A percentile compares a stretch with the other conserved stretches of the same genome.
Conservation (phyloP, 768 basidiomycete species). For the Chiua virens region DNA sequence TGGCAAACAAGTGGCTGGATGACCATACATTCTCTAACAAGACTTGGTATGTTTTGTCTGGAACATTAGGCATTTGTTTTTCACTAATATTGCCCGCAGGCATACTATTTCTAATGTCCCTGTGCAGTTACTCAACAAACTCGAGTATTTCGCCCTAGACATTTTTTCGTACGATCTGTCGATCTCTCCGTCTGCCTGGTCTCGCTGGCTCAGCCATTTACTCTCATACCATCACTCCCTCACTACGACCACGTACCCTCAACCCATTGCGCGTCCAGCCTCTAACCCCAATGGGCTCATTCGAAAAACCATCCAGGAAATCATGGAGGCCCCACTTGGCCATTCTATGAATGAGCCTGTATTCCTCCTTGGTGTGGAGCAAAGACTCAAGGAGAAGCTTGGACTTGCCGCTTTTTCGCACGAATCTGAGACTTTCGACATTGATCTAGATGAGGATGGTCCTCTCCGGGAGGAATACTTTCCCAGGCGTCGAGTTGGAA, state of each 20-base stretch:
- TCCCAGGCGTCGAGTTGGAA: constrained; percentile 56
- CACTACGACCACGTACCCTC: constrained; percentile 57
- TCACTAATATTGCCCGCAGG: constrained; percentile 41
- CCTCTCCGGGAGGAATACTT: constrained; percentile 81
- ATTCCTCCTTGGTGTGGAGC: constrained; percentile 72
- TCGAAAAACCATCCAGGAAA: constrained; percentile 67
- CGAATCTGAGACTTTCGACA: constrained; percentile 57
- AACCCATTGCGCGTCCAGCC: constrained; percentile 78
- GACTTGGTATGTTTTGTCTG: constrained; percentile 60
- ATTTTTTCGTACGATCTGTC: constrained; percentile 72
- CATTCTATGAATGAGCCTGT: constrained; percentile 49
- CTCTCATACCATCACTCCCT: constrained; percentile 65
- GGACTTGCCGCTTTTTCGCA: constrained; percentile 43
- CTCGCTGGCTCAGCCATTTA: constrained; percentile 67
- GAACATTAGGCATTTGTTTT: background rate
- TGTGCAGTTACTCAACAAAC: constrained; percentile 63
- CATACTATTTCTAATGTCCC: constrained; percentile 79
- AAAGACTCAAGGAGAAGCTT: constrained; percentile 53
- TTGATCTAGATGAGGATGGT: constrained; percentile 82
- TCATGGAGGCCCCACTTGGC: constrained; percentile 50
- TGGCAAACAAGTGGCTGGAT: constrained; percentile 87
- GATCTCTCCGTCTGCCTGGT: constrained; percentile 63
- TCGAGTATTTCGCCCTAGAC: constrained; percentile 71
- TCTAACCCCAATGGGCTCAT: constrained; percentile 69
- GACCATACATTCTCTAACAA: constrained; percentile 90